Conservation (phyloP, 2,329 filamentous ascomycete genomes). For the Aspergillus sp. region DNA sequence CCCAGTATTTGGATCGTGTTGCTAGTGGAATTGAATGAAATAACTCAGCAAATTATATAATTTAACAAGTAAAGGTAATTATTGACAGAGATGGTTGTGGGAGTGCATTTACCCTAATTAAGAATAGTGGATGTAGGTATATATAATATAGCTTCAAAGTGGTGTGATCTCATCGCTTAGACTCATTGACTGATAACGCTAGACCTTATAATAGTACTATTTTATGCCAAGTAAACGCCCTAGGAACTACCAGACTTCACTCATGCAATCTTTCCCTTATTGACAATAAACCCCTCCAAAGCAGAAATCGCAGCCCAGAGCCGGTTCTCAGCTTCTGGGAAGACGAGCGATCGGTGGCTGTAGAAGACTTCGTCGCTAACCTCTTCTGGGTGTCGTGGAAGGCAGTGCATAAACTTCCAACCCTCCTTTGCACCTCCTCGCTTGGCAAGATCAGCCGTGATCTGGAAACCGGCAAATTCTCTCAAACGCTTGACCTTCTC, state of each 20-base stretch:
- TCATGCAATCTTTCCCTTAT: constrained; percentile 72
- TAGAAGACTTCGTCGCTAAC: constrained; percentile 96
- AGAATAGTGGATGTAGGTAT: not conserved
- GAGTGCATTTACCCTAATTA: too few species aligned
- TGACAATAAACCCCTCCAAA: constrained; percentile 88
- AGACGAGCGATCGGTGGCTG: constrained; percentile 78
- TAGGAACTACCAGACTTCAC: not conserved
- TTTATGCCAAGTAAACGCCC: not conserved
- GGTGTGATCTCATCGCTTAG: not conserved
- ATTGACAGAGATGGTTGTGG: not conserved
- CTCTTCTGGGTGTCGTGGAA: constrained; percentile 89
- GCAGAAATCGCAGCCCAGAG: constrained; percentile 87
- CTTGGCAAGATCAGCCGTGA: constrained; percentile 81
- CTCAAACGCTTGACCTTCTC: constrained; percentile 75
- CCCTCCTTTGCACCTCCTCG: constrained; percentile 79
- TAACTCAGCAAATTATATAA: not conserved
- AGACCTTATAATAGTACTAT: not conserved
- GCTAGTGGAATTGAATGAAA: not conserved
- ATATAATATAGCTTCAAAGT: not conserved
- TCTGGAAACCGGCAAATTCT: constrained; percentile 86
- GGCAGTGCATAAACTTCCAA: constrained; percentile 99
- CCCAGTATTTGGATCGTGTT: not conserved
- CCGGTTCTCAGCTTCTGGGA: constrained; percentile 91
- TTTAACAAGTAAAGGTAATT: not conserved
- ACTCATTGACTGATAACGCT: not conserved